Evolutionary conservation across 2,329 filamentous ascomycete species (phyloP).

Genomic region (Trichoderma semiorbis): DNA sequence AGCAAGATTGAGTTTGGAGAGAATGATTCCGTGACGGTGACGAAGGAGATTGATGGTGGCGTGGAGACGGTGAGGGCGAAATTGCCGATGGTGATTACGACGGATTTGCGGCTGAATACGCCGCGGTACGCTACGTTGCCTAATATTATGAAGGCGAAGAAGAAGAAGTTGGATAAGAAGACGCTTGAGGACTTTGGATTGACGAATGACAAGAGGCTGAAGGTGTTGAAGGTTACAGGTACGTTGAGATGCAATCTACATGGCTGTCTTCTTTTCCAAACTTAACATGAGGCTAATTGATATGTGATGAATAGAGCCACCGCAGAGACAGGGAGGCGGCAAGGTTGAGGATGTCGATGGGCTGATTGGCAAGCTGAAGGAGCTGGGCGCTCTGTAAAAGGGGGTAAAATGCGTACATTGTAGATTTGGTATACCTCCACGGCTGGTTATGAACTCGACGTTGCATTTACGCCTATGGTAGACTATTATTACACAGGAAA

Average conservation of each 20-base stretch:
- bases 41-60: constrained; percentile 91
- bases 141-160: constrained; percentile 99
- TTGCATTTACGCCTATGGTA: neutral
- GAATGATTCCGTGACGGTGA: constrained; percentile 69
- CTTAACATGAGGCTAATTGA: neutral
- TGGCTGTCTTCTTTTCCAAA: no score
- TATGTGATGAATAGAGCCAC: constrained; percentile 61
- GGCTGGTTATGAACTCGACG: neutral
- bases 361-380: constrained; percentile 91
- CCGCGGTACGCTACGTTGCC: constrained; percentile 92
- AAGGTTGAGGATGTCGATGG: constrained; percentile 98
- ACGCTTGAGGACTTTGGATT: constrained; percentile 78
- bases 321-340: constrained; percentile 82
- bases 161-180: constrained; percentile 97
- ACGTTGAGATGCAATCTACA: constrained; percentile 32
- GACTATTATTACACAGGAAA: neutral
- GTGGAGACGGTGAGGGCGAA: constrained; percentile 83
- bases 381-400: constrained; percentile 78
- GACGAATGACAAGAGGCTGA: constrained; percentile 70
- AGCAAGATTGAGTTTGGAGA: constrained; percentile 75
- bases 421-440: neutral
- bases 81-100: constrained; percentile 91
- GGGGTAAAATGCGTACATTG: neutral
- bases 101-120: constrained; percentile 91
- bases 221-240: constrained; percentile 86